Percentiles rank a stretch among this genome's conserved stretches.
Evolutionary conservation across 73 alveolate species (phyloP).

Genomic region (Paramecium bursaria): DNA sequence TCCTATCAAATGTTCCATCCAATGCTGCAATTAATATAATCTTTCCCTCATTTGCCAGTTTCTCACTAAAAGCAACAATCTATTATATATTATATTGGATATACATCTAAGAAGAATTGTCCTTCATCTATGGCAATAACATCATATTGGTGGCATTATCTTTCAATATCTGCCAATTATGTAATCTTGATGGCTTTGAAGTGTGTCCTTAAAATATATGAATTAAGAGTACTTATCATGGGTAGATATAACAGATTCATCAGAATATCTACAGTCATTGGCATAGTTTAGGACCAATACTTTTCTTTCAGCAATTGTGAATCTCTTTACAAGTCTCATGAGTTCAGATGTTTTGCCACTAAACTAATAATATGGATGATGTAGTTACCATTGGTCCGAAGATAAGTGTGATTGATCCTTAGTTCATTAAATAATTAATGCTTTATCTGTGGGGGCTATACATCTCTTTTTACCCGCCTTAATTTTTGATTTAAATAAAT

Average conservation of each 20-base stretch:
- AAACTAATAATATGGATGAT: constrained; percentile 70
- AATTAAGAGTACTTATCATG: constrained; percentile 77
- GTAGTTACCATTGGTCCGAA: constrained; percentile 84
- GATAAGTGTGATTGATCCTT: constrained; percentile 87
- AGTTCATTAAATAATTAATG: too few species aligned
- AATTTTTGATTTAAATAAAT: too few species aligned
- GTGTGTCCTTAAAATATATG: constrained; percentile 38
- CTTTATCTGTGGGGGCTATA: too few species aligned
- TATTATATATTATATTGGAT: background rate
- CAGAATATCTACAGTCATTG: constrained; percentile 85
- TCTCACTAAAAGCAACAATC: constrained; percentile 87
- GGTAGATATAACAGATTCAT: constrained; percentile 79
- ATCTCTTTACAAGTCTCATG: constrained; percentile 80
- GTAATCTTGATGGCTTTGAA: constrained; percentile 74
- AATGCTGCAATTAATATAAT: constrained; percentile 93
- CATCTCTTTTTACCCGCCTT: too few species aligned
- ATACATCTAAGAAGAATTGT: constrained; percentile 91
- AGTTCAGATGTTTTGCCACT: constrained; percentile 94
- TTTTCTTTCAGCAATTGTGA: constrained; percentile 76
- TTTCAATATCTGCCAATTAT: constrained; percentile 74
- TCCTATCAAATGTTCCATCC: constrained; percentile 92
- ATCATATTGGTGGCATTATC: constrained; percentile 79
- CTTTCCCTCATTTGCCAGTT: constrained; percentile 88
- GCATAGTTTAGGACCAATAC: constrained; percentile 78
- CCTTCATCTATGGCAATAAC: constrained; percentile 99